Evolutionary conservation across 495 filamentous ascomycete species (phyloP), one percentile per base, ranked within the genome.

Genomic region (Recurvomyces mirabilis): DNA sequence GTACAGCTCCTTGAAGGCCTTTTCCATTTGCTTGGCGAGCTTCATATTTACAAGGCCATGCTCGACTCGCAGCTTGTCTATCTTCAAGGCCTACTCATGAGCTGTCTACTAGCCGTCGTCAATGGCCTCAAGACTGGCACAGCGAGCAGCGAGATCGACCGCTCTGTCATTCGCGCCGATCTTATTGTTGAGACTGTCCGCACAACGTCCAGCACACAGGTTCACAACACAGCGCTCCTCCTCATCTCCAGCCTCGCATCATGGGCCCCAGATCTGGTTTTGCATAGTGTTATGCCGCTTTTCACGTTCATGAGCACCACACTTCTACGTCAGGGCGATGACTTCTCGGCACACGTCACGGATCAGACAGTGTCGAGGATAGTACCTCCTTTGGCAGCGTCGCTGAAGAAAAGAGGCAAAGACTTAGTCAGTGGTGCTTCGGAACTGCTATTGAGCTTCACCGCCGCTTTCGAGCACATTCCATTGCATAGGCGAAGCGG

Each of bases 251-350:
- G 73, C 18, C 63, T 96, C 35, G 88, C 91, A 23, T 76, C 77
- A 29, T 82, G 85, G 53, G 81, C 82, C 0, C 91, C 91, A 1
- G 85, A 94, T 55, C 63, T 87, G 18, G 83, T 98, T 9, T 71
- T 96, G 39, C 88, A 98, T 58, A 94, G 84, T 47, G 83, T 98
- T 39, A 96, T 98, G 91, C 93, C 93, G 5, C 88, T 98, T 26
- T 98, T 98, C 64, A 95, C 91, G 0, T 95, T 94, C 62, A 93
- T 95, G 84, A 83, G 87, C 28, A 78, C 79, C 22, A 89, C 82
- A 20, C 78, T 93, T 9, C 72, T 98, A 17, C 76, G 81, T 23
- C 87, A 93, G 64, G 81, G 86, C 49, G 91, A 98, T 55, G 88
- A 95, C 30, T 95, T 91, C 63, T 96, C 91, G 4, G 87, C 86